Base-by-base conservation (phyloP, 2,329 filamentous ascomycete species). In the Trichoderma cornu-damae region DNA sequence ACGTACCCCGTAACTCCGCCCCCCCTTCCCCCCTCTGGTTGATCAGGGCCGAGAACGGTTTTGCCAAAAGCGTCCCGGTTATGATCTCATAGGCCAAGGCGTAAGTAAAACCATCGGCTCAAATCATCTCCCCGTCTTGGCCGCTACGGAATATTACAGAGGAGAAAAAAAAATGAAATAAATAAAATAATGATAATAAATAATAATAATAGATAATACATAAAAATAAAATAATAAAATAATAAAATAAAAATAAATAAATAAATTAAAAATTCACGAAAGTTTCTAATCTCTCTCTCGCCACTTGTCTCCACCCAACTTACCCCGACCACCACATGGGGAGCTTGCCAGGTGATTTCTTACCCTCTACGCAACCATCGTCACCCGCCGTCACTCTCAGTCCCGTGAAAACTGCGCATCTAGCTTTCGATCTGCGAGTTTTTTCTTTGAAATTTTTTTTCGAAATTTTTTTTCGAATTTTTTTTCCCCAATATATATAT, bases 31-130 rank as follows among this genome's bases (percentile, higher is more conserved):
- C 40, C 22, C 40, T 16, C n/a, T 9, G n/a, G 35, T 38, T 38
- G 35, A 38, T 38, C 35, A 38, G 35, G 35, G 18, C 35, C 8
- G 16, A 51, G 11, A 28, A 22, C 18, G 11, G 49, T n/a, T 26
- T 14, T 48, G 49, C 49, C 37, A 32, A 14, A 52, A 52, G 26
- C 49, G 26, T 40, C 37, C 24, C 49, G 3, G 11, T 6, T 42
- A 42, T 52, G 49, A 52, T 52, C 49, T 52, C 49, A 52, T 52
- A 42, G 49, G 24, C 20, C 35, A 52, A n/a, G n/a, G n/a, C n/a
- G n/a, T n/a, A n/a, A n/a, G 37, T 42, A 42, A 52, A 30, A 18
- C 26, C 35, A n/a, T 24, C 47, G 47, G 47, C 47, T 37, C 47
- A 49, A 40, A 43, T 28, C 49, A 40, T 42, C 35, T 30, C 49